These are phyloP conservation scores for Plantago elongata DNA, from an alignment of 257 asterid genomes.

Conservation along the genomic window DNA sequence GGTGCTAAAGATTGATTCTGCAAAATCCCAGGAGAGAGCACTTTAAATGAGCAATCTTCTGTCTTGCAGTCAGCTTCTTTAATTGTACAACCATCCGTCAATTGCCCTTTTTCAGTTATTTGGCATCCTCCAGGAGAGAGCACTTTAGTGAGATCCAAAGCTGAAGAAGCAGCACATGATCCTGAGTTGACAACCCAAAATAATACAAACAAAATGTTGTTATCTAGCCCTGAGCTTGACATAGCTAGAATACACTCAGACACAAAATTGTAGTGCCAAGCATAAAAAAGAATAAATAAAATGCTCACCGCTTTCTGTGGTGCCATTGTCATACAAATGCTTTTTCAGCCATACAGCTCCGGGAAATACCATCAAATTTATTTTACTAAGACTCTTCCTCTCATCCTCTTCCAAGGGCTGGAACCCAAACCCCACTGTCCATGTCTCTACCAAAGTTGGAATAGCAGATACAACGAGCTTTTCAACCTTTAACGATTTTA, in stretches of 20 bases:
- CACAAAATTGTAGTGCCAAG: background rate
- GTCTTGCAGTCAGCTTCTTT: too few relatives aligned
- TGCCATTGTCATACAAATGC: constrained; percentile 29
- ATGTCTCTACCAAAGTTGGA: constrained; percentile 78
- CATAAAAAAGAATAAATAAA: constrained; percentile 7
- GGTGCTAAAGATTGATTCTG: too few relatives aligned
- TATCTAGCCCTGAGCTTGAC: background rate
- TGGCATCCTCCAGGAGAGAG: too few relatives aligned
- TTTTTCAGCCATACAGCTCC: constrained; percentile 86
- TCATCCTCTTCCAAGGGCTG: constrained; percentile 64
- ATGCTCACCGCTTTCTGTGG: constrained; percentile 33
- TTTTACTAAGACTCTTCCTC: constrained; percentile 49
- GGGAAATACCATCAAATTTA: constrained; percentile 89
- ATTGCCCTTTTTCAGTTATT: too few relatives aligned
- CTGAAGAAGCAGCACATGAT: background rate
- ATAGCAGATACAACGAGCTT: constrained; percentile 83
- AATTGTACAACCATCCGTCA: too few relatives aligned
- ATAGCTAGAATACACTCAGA: background rate
- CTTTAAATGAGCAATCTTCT: too few relatives aligned
- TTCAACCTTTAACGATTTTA: constrained; percentile 68
- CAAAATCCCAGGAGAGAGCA: too few relatives aligned
- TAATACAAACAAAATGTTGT: background rate
- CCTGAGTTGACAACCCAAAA: background rate
- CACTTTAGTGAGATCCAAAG: too few relatives aligned
- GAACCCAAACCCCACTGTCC: constrained; percentile 92